Evolutionary conservation across 2,329 filamentous ascomycete species (phyloP).

Genomic region (Fonsecaea monophora): DNA sequence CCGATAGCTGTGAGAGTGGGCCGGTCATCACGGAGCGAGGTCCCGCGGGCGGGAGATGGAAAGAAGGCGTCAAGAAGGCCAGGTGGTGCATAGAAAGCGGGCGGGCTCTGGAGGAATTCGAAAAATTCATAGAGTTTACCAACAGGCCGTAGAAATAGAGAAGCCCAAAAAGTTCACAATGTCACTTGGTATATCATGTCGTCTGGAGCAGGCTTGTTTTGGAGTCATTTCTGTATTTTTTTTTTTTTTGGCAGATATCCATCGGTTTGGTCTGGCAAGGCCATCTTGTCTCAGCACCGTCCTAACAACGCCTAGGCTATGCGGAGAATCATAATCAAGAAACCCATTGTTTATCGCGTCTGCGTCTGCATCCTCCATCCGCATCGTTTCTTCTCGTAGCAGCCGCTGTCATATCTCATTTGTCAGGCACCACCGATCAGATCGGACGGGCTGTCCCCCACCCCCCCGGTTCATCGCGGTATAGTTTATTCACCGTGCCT

Average conservation of each 20-base stretch:
- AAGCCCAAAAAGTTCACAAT: conserved; percentile 1
- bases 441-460: too few relatives aligned
- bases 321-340: background rate
- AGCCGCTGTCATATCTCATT: background rate
- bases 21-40: conserved; percentile 81
- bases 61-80: conserved; percentile 87
- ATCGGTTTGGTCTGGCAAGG: background rate
- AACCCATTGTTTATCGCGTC: background rate
- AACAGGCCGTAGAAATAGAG: conserved; percentile 52
- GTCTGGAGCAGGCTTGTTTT: background rate
- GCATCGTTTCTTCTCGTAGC: background rate
- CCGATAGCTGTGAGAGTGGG: conserved; percentile 81
- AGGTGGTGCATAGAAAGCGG: conserved; percentile 88
- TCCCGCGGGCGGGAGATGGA: conserved; percentile 88
- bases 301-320: conserved; percentile 1
- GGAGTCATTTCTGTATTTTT: background rate
- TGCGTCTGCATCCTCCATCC: background rate
- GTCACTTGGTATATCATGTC: background rate
- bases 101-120: conserved; percentile 82
- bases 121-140: conserved; percentile 81
- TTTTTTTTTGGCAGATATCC: too few relatives aligned
- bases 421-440: too few relatives aligned
- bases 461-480: background rate
- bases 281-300: background rate
- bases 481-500: conserved; percentile 72